A percentile compares a stretch with the other conserved stretches of the same genome.
Evolutionary conservation across 352 stramenopile species (phyloP).

Genomic region (Globisporangium nagaii): DNA sequence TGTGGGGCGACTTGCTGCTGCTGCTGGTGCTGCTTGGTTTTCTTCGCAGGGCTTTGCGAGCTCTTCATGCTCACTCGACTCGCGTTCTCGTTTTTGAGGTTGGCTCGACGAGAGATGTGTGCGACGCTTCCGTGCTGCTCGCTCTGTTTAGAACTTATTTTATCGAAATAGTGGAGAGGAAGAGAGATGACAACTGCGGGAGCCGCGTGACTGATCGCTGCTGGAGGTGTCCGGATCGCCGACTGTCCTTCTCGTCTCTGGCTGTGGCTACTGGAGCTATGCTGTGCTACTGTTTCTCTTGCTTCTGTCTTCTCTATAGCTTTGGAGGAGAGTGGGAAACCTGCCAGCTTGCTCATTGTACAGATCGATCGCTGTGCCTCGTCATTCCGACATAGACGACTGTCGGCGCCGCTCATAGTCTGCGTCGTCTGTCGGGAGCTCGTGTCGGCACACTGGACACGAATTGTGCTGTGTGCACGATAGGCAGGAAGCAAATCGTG

Average conservation of each 20-base stretch:
- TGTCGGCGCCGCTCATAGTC: slow-evolving; percentile 70
- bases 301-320: slow-evolving; percentile 2
- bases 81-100: too few species aligned
- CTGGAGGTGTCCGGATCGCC: too few species aligned
- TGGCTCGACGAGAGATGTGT: too few species aligned
- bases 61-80: background rate
- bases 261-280: too few species aligned
- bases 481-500: background rate
- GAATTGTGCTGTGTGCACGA: slow-evolving; percentile 64
- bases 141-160: too few species aligned
- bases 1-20: background rate
- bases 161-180: too few species aligned
- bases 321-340: background rate
- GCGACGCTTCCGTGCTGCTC: background rate
- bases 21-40: background rate
- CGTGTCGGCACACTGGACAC: slow-evolving; percentile 79
- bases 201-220: too few species aligned
- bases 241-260: too few species aligned
- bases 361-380: too few species aligned
- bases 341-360: too few species aligned
- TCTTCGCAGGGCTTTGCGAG: background rate
- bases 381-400: slow-evolving; percentile 10
- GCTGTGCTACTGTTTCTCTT: background rate
- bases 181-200: too few species aligned
- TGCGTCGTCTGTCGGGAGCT: slow-evolving; percentile 77